phyloP scores from a whole-genome alignment of 495 filamentous ascomycete genomes.

The Daldinia loculata region DNA sequence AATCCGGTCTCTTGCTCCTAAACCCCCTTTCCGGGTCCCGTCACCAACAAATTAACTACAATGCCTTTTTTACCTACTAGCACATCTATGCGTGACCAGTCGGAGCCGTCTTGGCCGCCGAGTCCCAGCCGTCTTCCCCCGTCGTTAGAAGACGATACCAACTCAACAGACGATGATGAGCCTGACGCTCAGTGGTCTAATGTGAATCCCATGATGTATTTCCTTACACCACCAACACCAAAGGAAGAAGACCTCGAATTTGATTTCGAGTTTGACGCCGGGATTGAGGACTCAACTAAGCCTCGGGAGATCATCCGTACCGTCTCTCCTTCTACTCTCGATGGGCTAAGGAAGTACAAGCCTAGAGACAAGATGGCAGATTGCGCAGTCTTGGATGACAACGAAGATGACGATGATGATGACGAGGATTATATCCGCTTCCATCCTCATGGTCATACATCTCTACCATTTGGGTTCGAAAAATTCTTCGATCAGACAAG shows the following conservation, averaged over 20 bases:
- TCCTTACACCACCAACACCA: constrained; percentile 55
- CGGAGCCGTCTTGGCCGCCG: constrained; percentile 47
- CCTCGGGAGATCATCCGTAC: constrained; percentile 53
- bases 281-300: constrained; percentile 58
- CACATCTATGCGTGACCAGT: constrained; percentile 32
- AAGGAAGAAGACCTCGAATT: constrained; percentile 49
- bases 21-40: constrained; percentile 8
- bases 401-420: constrained; percentile 41
- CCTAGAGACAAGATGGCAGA: constrained; percentile 43
- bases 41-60: constrained; percentile 22
- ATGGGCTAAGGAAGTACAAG: constrained; percentile 54
- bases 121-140: constrained; percentile 48
- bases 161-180: constrained; percentile 51
- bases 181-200: constrained; percentile 49
- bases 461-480: constrained; percentile 44
- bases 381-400: constrained; percentile 49
- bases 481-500: constrained; percentile 45
- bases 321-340: constrained; percentile 58
- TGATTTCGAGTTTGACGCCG: constrained; percentile 60
- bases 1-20: constrained; percentile 17
- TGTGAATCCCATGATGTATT: constrained; percentile 59
- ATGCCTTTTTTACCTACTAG: constrained; percentile 42
- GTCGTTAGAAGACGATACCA: constrained; percentile 49
- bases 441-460: constrained; percentile 39
- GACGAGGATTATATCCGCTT: constrained; percentile 54